These are phyloP conservation scores for Lycium ferocissimum DNA, from an alignment of 257 asterid species.

Conservation along the genomic window DNA sequence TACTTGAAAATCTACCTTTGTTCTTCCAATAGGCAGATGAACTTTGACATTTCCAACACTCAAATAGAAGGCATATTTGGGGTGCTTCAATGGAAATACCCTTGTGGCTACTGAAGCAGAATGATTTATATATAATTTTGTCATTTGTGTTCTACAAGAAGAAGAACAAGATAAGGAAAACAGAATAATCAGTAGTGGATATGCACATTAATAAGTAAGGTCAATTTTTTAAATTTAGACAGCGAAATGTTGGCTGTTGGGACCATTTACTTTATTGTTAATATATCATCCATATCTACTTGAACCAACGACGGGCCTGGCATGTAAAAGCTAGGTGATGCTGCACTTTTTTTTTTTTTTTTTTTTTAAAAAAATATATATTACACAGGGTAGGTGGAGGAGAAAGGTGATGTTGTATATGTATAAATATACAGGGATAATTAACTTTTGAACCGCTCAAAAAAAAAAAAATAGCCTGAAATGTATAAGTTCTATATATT, in stretches of 20 bases:
- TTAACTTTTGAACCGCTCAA: too few species aligned
- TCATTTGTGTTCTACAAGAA: not conserved
- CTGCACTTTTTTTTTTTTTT: not conserved
- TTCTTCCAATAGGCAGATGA: too few species aligned
- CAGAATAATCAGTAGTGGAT: not conserved
- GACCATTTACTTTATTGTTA: conserved; percentile 4
- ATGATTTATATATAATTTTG: not conserved
- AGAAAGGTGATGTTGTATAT: too few species aligned
- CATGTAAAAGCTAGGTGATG: not conserved
- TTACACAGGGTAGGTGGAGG: too few species aligned
- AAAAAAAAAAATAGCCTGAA: too few species aligned
- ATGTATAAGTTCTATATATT: too few species aligned
- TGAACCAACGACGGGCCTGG: not conserved
- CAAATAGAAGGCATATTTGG: not conserved
- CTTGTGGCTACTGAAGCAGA: conserved; percentile 6
- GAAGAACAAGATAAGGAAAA: not conserved
- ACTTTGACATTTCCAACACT: too few species aligned
- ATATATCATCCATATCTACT: not conserved
- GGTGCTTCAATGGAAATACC: not conserved
- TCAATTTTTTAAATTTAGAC: not conserved
- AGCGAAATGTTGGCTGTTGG: not conserved
- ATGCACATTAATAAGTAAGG: not conserved
- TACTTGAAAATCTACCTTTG: too few species aligned
- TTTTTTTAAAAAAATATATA: too few species aligned
- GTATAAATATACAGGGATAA: too few species aligned